Conservation (phyloP, 2,329 filamentous ascomycete species). For the Trichoderma endophyticum region DNA sequence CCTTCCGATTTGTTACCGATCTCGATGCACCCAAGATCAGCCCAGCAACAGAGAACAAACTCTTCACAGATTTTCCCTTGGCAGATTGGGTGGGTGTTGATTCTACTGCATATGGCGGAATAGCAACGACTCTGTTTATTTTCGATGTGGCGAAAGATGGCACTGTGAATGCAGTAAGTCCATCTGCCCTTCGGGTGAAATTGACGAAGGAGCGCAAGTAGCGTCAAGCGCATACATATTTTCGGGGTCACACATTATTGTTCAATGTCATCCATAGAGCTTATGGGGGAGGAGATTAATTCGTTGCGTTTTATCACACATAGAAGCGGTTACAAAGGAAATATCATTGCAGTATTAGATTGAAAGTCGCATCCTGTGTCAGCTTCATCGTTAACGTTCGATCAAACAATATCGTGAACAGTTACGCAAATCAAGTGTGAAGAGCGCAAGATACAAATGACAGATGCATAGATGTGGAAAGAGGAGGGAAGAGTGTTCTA, state of each 20-base stretch:
- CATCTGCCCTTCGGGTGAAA: background rate
- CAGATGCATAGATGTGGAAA: too few species aligned
- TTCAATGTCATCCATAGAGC: background rate
- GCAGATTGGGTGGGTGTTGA: background rate
- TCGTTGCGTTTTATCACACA: background rate
- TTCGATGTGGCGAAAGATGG: background rate
- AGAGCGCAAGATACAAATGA: too few species aligned
- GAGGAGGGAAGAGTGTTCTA: background rate
- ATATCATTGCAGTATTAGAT: background rate
- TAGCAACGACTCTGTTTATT: background rate
- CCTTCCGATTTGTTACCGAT: background rate
- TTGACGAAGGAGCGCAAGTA: background rate
- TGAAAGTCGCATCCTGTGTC: background rate
- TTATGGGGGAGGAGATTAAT: background rate
- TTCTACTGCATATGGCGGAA: background rate
- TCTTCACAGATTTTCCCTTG: background rate
- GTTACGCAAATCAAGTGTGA: background rate
- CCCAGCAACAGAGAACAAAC: background rate
- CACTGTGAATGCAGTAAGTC: background rate
- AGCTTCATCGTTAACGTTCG: background rate
- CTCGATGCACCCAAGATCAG: background rate
- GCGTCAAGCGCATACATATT: background rate
- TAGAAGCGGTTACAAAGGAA: background rate
- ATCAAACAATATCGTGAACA: background rate
- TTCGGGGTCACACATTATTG: background rate